Evolutionary conservation across 192 early-diverging fungal species (phyloP).

Genomic region (Coemansia umbellata): DNA sequence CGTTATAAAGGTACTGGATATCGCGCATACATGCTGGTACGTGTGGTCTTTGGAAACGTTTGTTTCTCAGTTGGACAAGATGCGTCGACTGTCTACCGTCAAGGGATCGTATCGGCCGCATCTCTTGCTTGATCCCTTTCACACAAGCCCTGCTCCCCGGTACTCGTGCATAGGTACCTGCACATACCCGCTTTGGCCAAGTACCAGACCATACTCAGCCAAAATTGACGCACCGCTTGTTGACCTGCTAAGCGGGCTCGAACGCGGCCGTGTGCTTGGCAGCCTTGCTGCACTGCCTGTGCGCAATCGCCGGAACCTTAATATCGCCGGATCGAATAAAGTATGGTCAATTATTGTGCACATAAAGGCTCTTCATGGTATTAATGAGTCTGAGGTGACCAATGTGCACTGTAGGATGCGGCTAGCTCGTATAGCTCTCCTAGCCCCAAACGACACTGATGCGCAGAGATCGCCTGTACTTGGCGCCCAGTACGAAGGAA

Average conservation of each 20-base stretch:
- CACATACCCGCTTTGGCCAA: constrained; percentile 39
- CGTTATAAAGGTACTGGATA: constrained; percentile 52
- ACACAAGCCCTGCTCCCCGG: constrained; percentile 20
- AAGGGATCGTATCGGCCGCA: constrained; percentile 38
- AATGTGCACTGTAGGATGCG: constrained; percentile 45
- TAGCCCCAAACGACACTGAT: neutral
- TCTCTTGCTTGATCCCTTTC: constrained; percentile 36
- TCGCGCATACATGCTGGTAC: constrained; percentile 48
- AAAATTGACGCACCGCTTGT: constrained; percentile 40
- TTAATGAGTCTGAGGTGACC: constrained; percentile 29
- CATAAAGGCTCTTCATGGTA: constrained; percentile 22
- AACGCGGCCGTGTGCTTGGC: constrained; percentile 24
- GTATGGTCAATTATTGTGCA: constrained; percentile 44
- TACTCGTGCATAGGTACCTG: constrained; percentile 44
- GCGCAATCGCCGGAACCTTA: neutral
- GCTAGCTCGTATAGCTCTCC: constrained; percentile 17
- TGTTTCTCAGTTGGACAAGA: constrained; percentile 56
- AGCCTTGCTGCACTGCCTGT: constrained; percentile 36
- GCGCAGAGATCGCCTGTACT: neutral
- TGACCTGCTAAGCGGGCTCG: constrained; percentile 27
- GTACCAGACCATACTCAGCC: constrained; percentile 34
- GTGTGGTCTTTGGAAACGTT: constrained; percentile 66
- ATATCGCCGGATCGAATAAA: neutral
- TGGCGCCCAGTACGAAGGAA: too few relatives aligned
- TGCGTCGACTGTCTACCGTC: constrained; percentile 61